These are phyloP conservation scores for Xylariaceae sp. DNA, from an alignment of 2,329 filamentous ascomycete genomes.

Conservation along the genomic window DNA sequence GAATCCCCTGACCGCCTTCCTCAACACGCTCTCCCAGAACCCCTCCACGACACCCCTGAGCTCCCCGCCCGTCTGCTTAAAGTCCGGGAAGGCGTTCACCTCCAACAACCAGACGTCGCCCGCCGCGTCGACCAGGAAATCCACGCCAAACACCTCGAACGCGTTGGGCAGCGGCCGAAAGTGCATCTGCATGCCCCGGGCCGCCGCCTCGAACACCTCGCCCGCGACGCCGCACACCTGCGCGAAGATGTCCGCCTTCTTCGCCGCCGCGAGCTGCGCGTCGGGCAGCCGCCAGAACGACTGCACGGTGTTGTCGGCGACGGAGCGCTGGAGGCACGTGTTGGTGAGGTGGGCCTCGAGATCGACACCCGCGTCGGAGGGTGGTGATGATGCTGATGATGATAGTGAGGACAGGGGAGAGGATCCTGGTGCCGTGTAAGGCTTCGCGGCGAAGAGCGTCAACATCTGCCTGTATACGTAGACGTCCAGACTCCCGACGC, in stretches of 20 bases:
- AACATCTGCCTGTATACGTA: constrained; percentile 91
- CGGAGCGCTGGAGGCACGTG: constrained; percentile 76
- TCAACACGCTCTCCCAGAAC: constrained; percentile 72
- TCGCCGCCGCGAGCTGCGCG: constrained; percentile 18
- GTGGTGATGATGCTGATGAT: constrained; percentile 12
- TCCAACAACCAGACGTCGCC: constrained; percentile 75
- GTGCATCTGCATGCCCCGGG: constrained; percentile 77
- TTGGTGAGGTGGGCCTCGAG: constrained; percentile 85
- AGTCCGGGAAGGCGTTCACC: constrained; percentile 95
- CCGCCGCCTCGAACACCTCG: constrained; percentile 82
- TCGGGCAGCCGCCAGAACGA: constrained; percentile 65
- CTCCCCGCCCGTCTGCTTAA: constrained; percentile 80
- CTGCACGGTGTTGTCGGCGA: constrained; percentile 62
- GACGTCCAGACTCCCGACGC: constrained; percentile 70
- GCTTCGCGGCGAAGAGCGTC: constrained; percentile 77
- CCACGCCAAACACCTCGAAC: constrained; percentile 88
- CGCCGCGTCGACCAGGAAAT: constrained; percentile 73
- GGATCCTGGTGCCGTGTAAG: constrained; percentile 62
- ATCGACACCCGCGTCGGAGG: constrained; percentile 37
- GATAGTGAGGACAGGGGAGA: constrained; percentile 21
- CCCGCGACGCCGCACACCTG: constrained; percentile 73
- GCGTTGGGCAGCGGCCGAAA: constrained; percentile 86
- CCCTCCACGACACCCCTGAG: constrained; percentile 67
- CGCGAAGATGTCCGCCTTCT: constrained; percentile 59
- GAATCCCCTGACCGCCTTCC: constrained; percentile 63